These are phyloP conservation scores for Beauveria sp. DNA, from an alignment of 2,329 filamentous ascomycete species.

Conservation along the genomic window DNA sequence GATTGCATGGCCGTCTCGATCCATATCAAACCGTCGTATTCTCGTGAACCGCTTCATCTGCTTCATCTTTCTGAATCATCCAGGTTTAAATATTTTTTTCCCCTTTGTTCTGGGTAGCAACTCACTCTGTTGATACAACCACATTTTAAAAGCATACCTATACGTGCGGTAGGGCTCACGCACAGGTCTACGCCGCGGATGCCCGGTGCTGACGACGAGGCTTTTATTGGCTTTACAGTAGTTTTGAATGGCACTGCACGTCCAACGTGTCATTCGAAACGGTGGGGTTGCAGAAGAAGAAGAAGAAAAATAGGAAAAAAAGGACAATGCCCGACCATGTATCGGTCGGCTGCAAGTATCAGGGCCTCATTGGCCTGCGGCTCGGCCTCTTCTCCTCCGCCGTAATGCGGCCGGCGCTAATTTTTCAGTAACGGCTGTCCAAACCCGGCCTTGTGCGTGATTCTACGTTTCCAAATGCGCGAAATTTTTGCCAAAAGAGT, in stretches of 20 bases:
- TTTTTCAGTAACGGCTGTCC: neutral
- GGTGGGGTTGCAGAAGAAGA: neutral
- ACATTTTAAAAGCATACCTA: neutral
- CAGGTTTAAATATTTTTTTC: no score
- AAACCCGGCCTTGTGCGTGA: neutral
- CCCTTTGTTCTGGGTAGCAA: no score
- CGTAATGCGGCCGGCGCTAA: conserved; percentile 7
- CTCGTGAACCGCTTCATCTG: neutral
- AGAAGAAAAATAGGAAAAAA: neutral
- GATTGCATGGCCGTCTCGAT: neutral
- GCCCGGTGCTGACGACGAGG: conserved; percentile 1
- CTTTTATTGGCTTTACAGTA: neutral
- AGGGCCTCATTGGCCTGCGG: neutral
- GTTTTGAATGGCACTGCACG: no score
- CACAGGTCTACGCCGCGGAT: neutral
- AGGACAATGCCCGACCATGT: neutral
- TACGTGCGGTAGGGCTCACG: no score
- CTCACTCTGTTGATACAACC: neutral
- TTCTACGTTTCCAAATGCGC: neutral
- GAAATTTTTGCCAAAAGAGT: neutral
- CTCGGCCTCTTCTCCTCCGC: neutral
- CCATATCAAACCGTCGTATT: neutral
- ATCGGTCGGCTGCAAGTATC: neutral
- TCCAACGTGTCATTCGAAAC: neutral
- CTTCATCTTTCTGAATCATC: neutral